These are phyloP conservation scores for Arctium minus DNA, from an alignment of 129 eudicot genomes.

Conservation along the genomic window DNA sequence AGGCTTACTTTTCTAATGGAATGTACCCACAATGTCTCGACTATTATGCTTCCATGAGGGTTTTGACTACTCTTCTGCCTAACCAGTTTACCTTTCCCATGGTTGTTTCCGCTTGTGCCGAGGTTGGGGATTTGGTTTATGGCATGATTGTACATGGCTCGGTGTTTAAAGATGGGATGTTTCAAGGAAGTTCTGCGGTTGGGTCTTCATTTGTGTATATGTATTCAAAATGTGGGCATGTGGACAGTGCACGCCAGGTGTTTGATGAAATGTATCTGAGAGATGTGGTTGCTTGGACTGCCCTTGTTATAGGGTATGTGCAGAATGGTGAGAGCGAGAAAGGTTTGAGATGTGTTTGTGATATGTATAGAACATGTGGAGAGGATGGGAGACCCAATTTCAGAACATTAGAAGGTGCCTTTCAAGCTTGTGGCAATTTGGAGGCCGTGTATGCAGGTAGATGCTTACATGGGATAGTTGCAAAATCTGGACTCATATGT, in stretches of 20 bases:
- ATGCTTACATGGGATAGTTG: conserved; percentile 67
- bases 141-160: conserved; percentile 58
- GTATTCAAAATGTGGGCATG: conserved; percentile 69
- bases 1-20: conserved; percentile 63
- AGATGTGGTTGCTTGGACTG: conserved; percentile 91
- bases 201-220: conserved; percentile 66
- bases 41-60: conserved; percentile 47
- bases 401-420: conserved; percentile 83
- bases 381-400: conserved; percentile 53
- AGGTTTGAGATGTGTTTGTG: conserved; percentile 48
- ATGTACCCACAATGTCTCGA: conserved; percentile 40
- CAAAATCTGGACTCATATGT: conserved; percentile 53
- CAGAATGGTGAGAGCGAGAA: conserved; percentile 65
- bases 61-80: conserved; percentile 30
- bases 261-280: conserved; percentile 64
- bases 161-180: conserved; percentile 47
- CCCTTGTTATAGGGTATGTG: conserved; percentile 80
- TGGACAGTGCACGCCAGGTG: conserved; percentile 48
- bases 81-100: conserved; percentile 67
- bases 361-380: conserved; percentile 59
- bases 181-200: conserved; percentile 41
- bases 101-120: conserved; percentile 73
- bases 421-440: conserved; percentile 73
- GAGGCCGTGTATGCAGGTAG: conserved; percentile 54
- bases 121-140: conserved; percentile 32